Evolutionary conservation across 2,329 filamentous ascomycete species (phyloP), one percentile per base, ranked within the genome.

Genomic region (Ramularia collo-cygni): DNA sequence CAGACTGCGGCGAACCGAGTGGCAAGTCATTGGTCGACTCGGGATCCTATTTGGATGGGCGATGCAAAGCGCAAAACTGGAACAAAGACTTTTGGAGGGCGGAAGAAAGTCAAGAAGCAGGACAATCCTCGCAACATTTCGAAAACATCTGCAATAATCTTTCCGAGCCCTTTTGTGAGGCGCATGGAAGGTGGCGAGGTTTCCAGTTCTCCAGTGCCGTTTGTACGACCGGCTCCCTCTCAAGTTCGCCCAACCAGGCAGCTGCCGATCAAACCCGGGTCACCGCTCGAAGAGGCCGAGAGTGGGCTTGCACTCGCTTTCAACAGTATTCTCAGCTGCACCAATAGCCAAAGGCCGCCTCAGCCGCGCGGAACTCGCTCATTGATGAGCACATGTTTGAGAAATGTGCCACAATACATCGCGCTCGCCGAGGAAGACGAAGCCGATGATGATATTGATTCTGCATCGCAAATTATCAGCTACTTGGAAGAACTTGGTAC

Each of bases 351-450:
- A 7, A 10, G 18, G 7, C 18, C 39, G 18, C 12, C 8, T 13
- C 10, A 52, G 37, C 50, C 57, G 34, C 52, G 44, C 6, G 66
- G 66, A 13, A 54, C 63, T 3, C 46, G 60, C 8, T 64, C 64
- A 2, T 52, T 70, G 6, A 53, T 64, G 41, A 48, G 49, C 6
- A 58, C 58, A 3, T 69, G 67, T 38, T 44, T 70, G 19, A 56
- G 58, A 9, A 58, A 59, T 35, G 53, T 70, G 9, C 65, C 67
- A 1, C 53, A 53, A 9, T 67, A 67, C 31, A 65, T 70, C 21
- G 57, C 56, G 18, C 50, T 62, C 2, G 63, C 67, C 33, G 48
- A 56, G 14, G 46, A 61, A 9, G 57, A 61, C 21, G 42, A 53
- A 13, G 45, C 52, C 4, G 59, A 62, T 9, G 56, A 59, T 3